Conservation (phyloP, 2,329 filamentous ascomycete genomes). For the Colletotrichum chrysophilum region DNA sequence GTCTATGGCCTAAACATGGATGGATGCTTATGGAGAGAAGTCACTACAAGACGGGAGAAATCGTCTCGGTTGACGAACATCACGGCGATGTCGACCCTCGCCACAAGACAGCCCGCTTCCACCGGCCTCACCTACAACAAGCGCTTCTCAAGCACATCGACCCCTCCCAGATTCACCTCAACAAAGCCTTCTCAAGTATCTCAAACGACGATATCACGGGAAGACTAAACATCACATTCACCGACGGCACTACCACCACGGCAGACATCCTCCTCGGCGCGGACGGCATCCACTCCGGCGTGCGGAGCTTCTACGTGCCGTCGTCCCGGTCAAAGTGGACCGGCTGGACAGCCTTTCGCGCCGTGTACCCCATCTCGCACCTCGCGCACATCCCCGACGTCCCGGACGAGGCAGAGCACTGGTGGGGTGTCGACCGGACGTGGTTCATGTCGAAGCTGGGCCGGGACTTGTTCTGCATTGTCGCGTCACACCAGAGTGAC, state of each 20-base stretch:
- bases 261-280: constrained; percentile 57
- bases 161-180: constrained; percentile 43
- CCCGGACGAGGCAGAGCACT: constrained; percentile 47
- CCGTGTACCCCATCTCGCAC: constrained; percentile 46
- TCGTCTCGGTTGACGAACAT: constrained; percentile 47
- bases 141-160: constrained; percentile 51
- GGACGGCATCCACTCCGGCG: constrained; percentile 57
- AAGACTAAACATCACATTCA: constrained; percentile 45
- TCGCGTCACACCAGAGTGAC: constrained; percentile 44
- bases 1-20: accelerated
- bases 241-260: constrained; percentile 46
- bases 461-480: constrained; percentile 45
- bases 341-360: constrained; percentile 48
- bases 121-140: constrained; percentile 53
- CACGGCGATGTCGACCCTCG: constrained; percentile 38
- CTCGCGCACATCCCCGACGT: constrained; percentile 43
- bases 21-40: constrained; percentile 19
- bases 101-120: constrained; percentile 49
- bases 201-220: constrained; percentile 29
- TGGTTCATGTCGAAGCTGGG: constrained; percentile 50
- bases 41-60: constrained; percentile 48
- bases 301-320: constrained; percentile 48
- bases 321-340: constrained; percentile 43
- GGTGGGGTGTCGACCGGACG: constrained; percentile 46
- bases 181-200: constrained; percentile 44